Base-by-base conservation (phyloP, 2,329 filamentous ascomycete species). In the Balansia obtecta region DNA sequence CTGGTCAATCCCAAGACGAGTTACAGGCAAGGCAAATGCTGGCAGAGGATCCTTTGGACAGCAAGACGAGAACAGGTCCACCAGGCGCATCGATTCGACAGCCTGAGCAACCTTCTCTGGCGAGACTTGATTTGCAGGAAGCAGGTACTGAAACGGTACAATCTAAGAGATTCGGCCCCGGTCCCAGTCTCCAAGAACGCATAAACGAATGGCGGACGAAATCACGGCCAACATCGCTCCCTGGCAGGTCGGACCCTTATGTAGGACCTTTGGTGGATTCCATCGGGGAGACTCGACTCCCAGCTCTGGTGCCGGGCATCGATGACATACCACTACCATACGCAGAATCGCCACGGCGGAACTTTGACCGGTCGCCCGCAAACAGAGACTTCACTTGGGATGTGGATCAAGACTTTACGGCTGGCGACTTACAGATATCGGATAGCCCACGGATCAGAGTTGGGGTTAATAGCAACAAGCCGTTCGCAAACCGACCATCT, bases 321-420 rank as follows among this genome's bases (percentile, higher is more conserved):
- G 65, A 68, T n/a, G 65, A 68, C 41, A 49, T 63, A 2, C 63
- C 65, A 0, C 52, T 68, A 1, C 62, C 61, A 2, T 68, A 67
- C 4, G 55, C 66, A 37, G 69, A 70, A 42, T 47, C 46, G 3
- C 50, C 50, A 16, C 18, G 33, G 22, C 20, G 41, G 45, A 45
- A 45, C n/a, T 34, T 22, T 6, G 22, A 39, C 15, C 44, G 53
- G 46, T 50, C 55, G 6, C 74, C 73, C 0, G 75, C 76, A 0
- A 71, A 73, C 48, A 77, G 75, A 60, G 74, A 71, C 55, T 76
- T 72, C 51, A 72, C 70, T 8, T 81, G 76, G 77, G 66, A 79
- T 50, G 61, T 78, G 7, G 77, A 80, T 34, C 71, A 72, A 5
- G 77, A 81, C 50, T 79, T 81, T 55, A 80, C 77, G 0, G 76